Base-by-base conservation (phyloP, 2,329 filamentous ascomycete genomes). In the Pseudopyrenochaeta lycopersici region DNA sequence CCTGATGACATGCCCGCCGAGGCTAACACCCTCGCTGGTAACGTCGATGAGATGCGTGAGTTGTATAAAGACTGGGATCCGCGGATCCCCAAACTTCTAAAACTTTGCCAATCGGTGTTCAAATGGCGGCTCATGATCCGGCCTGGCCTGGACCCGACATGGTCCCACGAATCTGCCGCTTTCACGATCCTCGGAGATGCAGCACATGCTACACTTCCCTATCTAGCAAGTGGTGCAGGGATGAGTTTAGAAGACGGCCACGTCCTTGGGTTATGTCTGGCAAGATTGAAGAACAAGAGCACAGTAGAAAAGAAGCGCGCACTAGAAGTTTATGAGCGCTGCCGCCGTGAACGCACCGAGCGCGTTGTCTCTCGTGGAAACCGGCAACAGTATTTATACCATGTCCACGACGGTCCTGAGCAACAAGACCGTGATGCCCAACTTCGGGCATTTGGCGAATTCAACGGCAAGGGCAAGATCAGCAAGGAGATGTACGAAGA, bases 121-220 rank as follows among this genome's bases (percentile, higher is more conserved):
- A 89, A 88, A 67, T 89, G 85, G 85, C 77, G 83, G 1, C 72
- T 88, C 0, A 85, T 82, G 67, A 86, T 85, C 52, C 78, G 85
- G 1, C 80, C 80, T 1, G 80, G 81, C 4, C 77, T 86, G 32
- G 78, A 80, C n/a, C 67, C 73, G 4, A 75, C 77, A 1, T 89
- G 87, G 86, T 83, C 79, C 0, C 81, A 88, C 57, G 72, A 80
- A 0, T 82, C 79, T 0, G 85, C 81, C 0, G 75, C 82, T 0
- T 86, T 87, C 62, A 82, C 84, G 0, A 80, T 89, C 64, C 76
- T 89, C 0, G 87, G 87, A 0, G 87, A 89, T 62, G 84, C 86
- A 0, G 85, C 85, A 2, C 86, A 89, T 56, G 85, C 87, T 5
- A 88, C 85, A 0, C 76, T 89, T 0, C 87, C 87, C 0, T 89